Evolutionary conservation across 176 grass and related monocot species (phyloP).

Genomic region (Chrysopogon serrulatus): DNA sequence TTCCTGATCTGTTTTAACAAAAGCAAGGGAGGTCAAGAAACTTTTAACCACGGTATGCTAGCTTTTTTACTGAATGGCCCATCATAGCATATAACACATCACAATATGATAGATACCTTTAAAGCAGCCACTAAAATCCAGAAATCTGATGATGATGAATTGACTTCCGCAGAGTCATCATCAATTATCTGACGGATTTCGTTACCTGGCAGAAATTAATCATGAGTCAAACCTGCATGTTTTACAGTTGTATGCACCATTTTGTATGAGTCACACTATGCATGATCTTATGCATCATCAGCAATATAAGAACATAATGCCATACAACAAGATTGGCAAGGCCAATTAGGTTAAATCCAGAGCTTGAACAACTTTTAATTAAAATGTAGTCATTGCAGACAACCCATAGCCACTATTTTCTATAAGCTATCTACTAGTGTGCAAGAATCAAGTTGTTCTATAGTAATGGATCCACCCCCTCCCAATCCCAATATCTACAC

Average conservation of each 20-base stretch:
- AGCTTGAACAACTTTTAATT: not conserved
- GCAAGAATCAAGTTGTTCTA: not conserved
- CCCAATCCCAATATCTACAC: not conserved
- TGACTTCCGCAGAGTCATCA: slow-evolving; percentile 74
- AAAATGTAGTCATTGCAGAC: not conserved
- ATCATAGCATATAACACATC: not conserved
- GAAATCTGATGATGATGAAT: slow-evolving; percentile 77
- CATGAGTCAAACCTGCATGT: not conserved
- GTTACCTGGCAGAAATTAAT: slow-evolving; percentile 56
- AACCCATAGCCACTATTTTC: not conserved
- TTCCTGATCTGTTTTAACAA: not conserved
- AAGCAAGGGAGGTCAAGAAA: not conserved
- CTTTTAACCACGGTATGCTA: not conserved
- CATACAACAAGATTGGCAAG: not conserved
- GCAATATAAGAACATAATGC: not conserved
- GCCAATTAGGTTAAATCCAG: not conserved
- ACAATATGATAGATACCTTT: slow-evolving; percentile 51
- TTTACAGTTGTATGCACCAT: not conserved
- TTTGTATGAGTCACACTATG: not conserved
- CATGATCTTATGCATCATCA: not conserved
- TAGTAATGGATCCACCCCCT: not conserved
- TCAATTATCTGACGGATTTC: slow-evolving; percentile 66
- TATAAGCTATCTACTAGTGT: not conserved
- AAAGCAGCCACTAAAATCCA: slow-evolving; percentile 98
- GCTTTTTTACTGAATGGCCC: not conserved